phyloP scores from a whole-genome alignment of 495 filamentous ascomycete genomes.

The Amorphotheca resinae region DNA sequence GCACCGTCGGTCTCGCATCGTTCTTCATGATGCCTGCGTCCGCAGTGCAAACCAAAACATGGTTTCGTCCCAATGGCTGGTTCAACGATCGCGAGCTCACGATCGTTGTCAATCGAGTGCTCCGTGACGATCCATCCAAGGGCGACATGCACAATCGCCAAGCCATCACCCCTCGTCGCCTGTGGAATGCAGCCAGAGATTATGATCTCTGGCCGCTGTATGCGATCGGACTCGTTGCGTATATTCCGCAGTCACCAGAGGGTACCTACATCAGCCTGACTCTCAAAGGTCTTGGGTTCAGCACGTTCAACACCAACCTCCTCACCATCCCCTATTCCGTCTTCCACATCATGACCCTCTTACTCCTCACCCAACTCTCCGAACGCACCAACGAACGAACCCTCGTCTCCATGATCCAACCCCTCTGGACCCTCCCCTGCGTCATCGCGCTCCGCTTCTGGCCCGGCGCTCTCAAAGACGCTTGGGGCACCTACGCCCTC shows the following conservation, averaged over 20 bases:
- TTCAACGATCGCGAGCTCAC: slow-evolving; percentile 52
- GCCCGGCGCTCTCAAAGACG: slow-evolving; percentile 21
- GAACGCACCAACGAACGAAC: slow-evolving; percentile 45
- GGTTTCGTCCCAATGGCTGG: slow-evolving; percentile 64
- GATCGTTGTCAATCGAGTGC: slow-evolving; percentile 62
- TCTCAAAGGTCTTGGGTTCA: slow-evolving; percentile 46
- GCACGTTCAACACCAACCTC: slow-evolving; percentile 55
- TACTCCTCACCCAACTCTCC: slow-evolving; percentile 43
- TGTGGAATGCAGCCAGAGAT: slow-evolving; percentile 50
- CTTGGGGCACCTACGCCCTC: slow-evolving; percentile 44
- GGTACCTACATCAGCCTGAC: slow-evolving; percentile 49
- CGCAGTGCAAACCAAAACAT: slow-evolving; percentile 54
- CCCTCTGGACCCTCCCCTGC: slow-evolving; percentile 46
- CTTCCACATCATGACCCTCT: slow-evolving; percentile 34
- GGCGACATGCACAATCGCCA: slow-evolving; percentile 45
- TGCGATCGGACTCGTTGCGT: slow-evolving; percentile 42
- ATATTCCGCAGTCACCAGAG: slow-evolving; percentile 40
- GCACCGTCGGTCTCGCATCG: slow-evolving; percentile 49
- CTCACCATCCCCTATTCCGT: slow-evolving; percentile 51
- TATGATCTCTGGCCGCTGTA: slow-evolving; percentile 68
- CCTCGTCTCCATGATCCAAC: slow-evolving; percentile 35
- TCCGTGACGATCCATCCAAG: slow-evolving; percentile 62
- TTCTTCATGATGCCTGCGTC: slow-evolving; percentile 63
- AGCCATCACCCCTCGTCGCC: slow-evolving; percentile 41
- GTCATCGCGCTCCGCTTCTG: slow-evolving; percentile 38